phyloP scores from a whole-genome alignment of 768 basidiomycete genomes.

The Termitomyces titanicus region DNA sequence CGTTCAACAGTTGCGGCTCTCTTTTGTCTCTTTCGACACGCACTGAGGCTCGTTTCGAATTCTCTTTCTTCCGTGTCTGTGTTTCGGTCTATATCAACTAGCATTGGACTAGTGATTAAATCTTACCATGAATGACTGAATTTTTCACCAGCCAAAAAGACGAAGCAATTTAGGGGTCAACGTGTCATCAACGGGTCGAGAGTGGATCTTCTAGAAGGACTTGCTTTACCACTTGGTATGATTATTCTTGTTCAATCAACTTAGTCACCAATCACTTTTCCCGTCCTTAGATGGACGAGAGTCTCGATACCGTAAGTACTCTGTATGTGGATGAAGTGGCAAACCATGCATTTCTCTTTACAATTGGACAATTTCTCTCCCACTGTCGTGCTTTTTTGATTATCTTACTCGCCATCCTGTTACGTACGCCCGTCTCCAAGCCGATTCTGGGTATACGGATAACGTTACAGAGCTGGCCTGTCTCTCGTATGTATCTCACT shows the following conservation, averaged over 20 bases:
- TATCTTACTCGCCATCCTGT: constrained; percentile 9
- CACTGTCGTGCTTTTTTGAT: constrained; percentile 16
- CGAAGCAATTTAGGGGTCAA: background rate
- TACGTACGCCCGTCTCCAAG: background rate
- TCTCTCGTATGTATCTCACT: background rate
- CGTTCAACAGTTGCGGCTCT: too few relatives aligned
- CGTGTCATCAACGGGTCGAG: background rate
- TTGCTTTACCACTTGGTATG: background rate
- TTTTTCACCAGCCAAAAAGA: background rate
- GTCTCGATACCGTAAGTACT: background rate
- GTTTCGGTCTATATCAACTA: too few relatives aligned
- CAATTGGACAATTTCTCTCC: constrained; percentile 16
- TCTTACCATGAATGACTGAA: background rate
- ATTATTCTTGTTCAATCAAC: too few relatives aligned
- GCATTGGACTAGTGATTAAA: background rate
- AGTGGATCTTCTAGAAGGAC: background rate
- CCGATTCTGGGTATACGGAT: background rate
- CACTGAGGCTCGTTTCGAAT: too few relatives aligned
- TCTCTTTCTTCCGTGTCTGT: too few relatives aligned
- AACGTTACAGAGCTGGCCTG: background rate
- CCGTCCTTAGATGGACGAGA: background rate
- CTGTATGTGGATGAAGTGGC: constrained; percentile 16
- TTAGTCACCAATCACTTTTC: background rate
- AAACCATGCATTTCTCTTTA: constrained; percentile 14
- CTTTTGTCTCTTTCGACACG: too few relatives aligned